A percentile compares a stretch with the other conserved stretches of the same genome.
These are phyloP conservation scores for Mucuna pruriens DNA, from an alignment of 306 rosid genomes.

Conservation along the genomic window DNA sequence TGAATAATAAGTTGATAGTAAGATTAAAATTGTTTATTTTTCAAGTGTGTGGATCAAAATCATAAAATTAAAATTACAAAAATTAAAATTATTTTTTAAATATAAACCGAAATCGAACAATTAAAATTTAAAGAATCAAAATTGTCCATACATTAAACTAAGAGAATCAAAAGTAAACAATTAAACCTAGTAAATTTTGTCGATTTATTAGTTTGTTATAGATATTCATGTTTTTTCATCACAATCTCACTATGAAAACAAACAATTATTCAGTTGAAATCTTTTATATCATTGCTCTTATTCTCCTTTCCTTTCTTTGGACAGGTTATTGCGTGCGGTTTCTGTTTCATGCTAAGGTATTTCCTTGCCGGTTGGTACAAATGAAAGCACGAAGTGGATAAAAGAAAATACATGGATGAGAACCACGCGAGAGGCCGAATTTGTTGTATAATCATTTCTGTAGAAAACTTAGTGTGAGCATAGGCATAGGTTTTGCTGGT, in stretches of 20 bases:
- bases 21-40: too few species aligned
- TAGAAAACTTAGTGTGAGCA: constrained; percentile 26
- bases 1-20: too few species aligned
- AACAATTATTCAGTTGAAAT: background rate
- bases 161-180: too few species aligned
- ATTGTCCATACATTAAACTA: too few species aligned
- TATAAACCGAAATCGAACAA: too few species aligned
- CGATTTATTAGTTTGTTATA: background rate
- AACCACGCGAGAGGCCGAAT: background rate
- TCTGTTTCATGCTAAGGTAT: constrained; percentile 85
- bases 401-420: constrained; percentile 11
- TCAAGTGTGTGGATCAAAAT: too few species aligned
- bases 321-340: constrained; percentile 83
- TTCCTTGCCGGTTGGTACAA: constrained; percentile 98
- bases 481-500: constrained; percentile 32
- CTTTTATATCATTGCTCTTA: background rate
- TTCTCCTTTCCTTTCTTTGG: constrained; percentile 10
- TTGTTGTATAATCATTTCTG: constrained; percentile 51
- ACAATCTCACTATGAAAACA: background rate
- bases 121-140: too few species aligned
- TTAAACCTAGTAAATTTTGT: background rate
- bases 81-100: too few species aligned
- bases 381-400: constrained; percentile 47
- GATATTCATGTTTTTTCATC: background rate
- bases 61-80: too few species aligned